Evolutionary conservation across 345 rosid genomes (phyloP).

Genomic region (Barbarea vulgaris): DNA sequence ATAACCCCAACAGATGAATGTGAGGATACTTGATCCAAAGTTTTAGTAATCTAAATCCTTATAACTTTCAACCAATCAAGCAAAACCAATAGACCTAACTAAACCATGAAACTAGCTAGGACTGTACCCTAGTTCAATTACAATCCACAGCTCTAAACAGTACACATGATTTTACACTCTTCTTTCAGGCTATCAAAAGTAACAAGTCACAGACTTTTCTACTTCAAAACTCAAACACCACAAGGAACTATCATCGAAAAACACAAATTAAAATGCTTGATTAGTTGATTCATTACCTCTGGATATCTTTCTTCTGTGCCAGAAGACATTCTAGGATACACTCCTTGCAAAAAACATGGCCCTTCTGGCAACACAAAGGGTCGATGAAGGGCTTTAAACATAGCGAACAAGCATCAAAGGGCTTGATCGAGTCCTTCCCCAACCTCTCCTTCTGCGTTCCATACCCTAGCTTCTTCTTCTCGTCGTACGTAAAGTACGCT

Average conservation of each 20-base stretch:
- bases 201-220: no score
- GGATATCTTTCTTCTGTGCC: constrained; percentile 78
- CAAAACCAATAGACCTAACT: neutral
- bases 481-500: constrained; percentile 94
- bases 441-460: constrained; percentile 96
- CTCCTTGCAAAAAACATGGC: constrained; percentile 86
- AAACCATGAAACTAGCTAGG: neutral
- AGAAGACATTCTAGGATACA: constrained; percentile 81
- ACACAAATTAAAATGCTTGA: no score
- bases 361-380: constrained; percentile 87
- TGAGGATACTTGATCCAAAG: no score
- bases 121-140: neutral
- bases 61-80: no score
- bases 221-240: no score
- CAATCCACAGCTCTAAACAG: neutral
- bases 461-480: constrained; percentile 87
- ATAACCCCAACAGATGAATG: no score
- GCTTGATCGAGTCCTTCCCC: constrained; percentile 89
- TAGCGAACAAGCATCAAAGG: constrained; percentile 87
- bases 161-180: neutral
- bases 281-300: constrained; percentile 47
- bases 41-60: no score
- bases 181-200: no score
- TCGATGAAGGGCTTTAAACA: constrained; percentile 85
- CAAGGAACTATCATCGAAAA: no score